These are phyloP conservation scores for Roridomyces roridus DNA, from an alignment of 768 basidiomycete genomes.

Conservation along the genomic window DNA sequence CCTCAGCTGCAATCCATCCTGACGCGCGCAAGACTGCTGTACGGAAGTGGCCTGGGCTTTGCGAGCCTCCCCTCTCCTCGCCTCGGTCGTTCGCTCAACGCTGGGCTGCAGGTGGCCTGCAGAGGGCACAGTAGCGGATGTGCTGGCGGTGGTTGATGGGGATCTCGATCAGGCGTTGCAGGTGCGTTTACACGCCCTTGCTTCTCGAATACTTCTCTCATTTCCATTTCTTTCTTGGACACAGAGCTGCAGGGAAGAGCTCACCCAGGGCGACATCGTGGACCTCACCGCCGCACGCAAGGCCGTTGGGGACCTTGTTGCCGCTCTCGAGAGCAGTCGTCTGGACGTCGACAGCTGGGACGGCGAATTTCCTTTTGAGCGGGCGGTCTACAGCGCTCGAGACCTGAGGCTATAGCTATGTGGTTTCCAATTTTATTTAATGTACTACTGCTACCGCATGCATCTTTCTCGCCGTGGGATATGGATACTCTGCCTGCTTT, in stretches of 20 bases:
- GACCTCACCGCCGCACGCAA: constrained; percentile 60
- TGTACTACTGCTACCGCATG: too few species aligned
- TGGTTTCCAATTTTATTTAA: background rate
- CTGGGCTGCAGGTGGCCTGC: constrained; percentile 68
- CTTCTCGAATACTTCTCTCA: too few species aligned
- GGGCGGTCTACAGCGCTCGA: constrained; percentile 36
- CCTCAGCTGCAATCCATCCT: constrained; percentile 58
- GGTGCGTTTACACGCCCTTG: constrained; percentile 39
- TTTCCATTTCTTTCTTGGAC: background rate
- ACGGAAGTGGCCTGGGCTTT: constrained; percentile 82
- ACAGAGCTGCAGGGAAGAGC: constrained; percentile 78
- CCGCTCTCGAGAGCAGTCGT: constrained; percentile 61
- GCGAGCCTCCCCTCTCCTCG: constrained; percentile 64
- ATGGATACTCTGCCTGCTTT: too few species aligned
- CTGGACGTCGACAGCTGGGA: constrained; percentile 66
- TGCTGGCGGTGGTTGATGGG: constrained; percentile 70
- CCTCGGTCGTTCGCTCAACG: constrained; percentile 65
- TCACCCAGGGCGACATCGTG: constrained; percentile 55
- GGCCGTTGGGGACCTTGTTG: constrained; percentile 56
- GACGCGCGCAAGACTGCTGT: constrained; percentile 67
- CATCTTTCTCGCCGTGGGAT: too few species aligned
- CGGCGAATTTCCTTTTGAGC: constrained; percentile 80
- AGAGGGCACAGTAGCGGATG: constrained; percentile 61
- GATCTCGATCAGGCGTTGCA: constrained; percentile 86
- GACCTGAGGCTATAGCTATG: constrained; percentile 17